Evolutionary conservation across 495 filamentous ascomycete genomes (phyloP).

Genomic region (Annulohypoxylon stygium): DNA sequence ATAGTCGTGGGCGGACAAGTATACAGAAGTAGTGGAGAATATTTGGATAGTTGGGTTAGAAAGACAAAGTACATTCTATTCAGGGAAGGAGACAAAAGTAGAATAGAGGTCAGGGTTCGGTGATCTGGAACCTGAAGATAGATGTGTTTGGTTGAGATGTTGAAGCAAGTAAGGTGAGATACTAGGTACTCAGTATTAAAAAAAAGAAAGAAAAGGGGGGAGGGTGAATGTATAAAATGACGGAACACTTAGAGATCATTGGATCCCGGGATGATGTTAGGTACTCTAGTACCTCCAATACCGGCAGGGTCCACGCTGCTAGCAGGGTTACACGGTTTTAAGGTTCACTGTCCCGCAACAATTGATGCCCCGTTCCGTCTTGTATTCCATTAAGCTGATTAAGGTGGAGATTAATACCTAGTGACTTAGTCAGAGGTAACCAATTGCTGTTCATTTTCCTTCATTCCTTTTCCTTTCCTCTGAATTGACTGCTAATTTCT

Average conservation of each 20-base stretch:
- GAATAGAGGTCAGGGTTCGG: slow-evolving; percentile 17
- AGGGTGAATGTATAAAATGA: slow-evolving; percentile 28
- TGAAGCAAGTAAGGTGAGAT: slow-evolving; percentile 13
- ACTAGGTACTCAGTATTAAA: neutral
- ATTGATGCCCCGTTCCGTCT: slow-evolving; percentile 24
- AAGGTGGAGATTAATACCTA: neutral
- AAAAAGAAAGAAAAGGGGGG: neutral
- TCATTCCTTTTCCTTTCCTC: slow-evolving; percentile 37
- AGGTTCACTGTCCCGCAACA: slow-evolving; percentile 27
- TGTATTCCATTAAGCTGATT: slow-evolving; percentile 12
- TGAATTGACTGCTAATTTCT: slow-evolving; percentile 17
- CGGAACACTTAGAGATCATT: neutral
- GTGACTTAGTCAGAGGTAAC: neutral
- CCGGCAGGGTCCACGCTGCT: slow-evolving; percentile 7
- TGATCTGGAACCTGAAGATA: slow-evolving; percentile 33
- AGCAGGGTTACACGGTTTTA: neutral
- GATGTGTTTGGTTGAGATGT: slow-evolving; percentile 27
- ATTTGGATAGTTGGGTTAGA: slow-evolving; percentile 2
- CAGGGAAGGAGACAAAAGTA: slow-evolving; percentile 29
- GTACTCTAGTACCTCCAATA: slow-evolving; percentile 11
- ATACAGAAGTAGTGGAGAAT: slow-evolving; percentile 30
- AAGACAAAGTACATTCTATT: slow-evolving; percentile 21
- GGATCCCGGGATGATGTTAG: neutral
- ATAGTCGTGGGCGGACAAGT: slow-evolving; percentile 17
- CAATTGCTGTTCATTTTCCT: slow-evolving; percentile 22